These are phyloP conservation scores for Microthyrium microscopicum DNA, from an alignment of 2,329 filamentous ascomycete species.

Conservation along the genomic window DNA sequence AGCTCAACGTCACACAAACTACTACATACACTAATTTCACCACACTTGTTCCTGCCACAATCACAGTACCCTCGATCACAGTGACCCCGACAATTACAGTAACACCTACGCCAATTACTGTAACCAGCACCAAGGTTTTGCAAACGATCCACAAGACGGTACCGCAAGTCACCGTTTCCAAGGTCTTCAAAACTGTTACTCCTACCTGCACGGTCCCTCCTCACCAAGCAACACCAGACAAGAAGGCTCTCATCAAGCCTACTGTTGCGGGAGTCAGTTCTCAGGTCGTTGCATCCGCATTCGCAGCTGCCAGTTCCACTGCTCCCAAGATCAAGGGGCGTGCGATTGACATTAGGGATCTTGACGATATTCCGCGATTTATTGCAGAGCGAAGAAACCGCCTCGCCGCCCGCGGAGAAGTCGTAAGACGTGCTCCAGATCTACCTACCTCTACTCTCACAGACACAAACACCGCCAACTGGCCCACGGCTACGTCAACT, in stretches of 20 bases:
- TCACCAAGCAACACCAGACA: constrained; percentile 13
- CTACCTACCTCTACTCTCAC: constrained; percentile 18
- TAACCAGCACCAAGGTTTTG: constrained; percentile 16
- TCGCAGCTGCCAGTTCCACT: constrained; percentile 8
- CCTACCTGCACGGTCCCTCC: constrained; percentile 16
- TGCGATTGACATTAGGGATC: constrained; percentile 12
- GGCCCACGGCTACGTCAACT: constrained; percentile 13
- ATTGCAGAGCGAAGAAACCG: constrained; percentile 14
- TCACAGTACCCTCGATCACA: constrained; percentile 11
- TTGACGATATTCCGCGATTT: constrained; percentile 10
- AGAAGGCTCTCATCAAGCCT: constrained; percentile 14
- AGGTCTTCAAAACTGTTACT: constrained; percentile 16
- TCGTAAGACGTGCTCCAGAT: constrained; percentile 20
- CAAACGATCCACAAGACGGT: constrained; percentile 14
- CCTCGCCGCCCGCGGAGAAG: constrained; percentile 9
- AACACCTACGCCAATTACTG: constrained; percentile 12
- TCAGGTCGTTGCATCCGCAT: constrained; percentile 8
- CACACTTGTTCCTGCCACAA: constrained; percentile 13
- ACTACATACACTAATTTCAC: constrained; percentile 12
- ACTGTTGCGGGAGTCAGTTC: constrained; percentile 8
- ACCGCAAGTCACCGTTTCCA: constrained; percentile 10
- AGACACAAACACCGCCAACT: constrained; percentile 15
- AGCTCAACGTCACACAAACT: constrained; percentile 11
- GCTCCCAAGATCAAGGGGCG: constrained; percentile 10
- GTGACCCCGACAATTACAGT: constrained; percentile 13